Conservation (phyloP, 352 stramenopile genomes). For the Phytophthora ohioensis region DNA sequence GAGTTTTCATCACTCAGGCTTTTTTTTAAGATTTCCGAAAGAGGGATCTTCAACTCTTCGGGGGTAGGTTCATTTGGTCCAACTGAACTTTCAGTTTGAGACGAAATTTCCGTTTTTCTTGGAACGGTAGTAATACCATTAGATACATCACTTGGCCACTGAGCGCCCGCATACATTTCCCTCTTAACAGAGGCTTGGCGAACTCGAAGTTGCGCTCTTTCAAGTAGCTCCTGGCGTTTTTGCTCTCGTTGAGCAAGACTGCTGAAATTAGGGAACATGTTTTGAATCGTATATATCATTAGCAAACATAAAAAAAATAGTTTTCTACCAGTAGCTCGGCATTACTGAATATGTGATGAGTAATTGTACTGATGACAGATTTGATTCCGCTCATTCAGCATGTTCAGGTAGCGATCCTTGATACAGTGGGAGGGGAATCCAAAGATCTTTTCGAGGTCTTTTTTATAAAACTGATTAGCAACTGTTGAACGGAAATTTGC, state of each 20-base stretch:
- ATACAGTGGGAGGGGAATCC: slow-evolving; percentile 9
- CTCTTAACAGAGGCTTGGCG: slow-evolving; percentile 15
- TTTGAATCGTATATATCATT: no score
- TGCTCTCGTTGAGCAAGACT: no score
- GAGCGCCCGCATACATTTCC: slow-evolving; percentile 24
- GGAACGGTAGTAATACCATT: no score
- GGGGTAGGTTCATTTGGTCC: no score
- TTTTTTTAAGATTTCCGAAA: no score
- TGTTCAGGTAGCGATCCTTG: slow-evolving; percentile 5
- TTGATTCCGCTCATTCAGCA: slow-evolving; percentile 14
- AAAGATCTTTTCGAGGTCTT: slow-evolving; percentile 12
- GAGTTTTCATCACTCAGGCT: not conserved
- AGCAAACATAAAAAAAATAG: no score
- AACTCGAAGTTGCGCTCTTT: slow-evolving; percentile 13
- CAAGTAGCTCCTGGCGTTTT: no score
- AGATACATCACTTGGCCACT: slow-evolving; percentile 26
- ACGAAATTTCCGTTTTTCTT: no score
- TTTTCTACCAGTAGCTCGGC: no score
- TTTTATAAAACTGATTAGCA: slow-evolving; percentile 3
- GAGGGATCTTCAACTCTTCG: no score
- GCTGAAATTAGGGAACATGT: no score
- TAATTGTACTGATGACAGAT: slow-evolving; percentile 8
- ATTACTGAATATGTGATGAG: slow-evolving; percentile 3
- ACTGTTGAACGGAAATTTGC: slow-evolving; percentile 13
- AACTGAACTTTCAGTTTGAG: no score